Evolutionary conservation across 148 eudicot genomes (phyloP).

Genomic region (Vaccinium corymbosum): DNA sequence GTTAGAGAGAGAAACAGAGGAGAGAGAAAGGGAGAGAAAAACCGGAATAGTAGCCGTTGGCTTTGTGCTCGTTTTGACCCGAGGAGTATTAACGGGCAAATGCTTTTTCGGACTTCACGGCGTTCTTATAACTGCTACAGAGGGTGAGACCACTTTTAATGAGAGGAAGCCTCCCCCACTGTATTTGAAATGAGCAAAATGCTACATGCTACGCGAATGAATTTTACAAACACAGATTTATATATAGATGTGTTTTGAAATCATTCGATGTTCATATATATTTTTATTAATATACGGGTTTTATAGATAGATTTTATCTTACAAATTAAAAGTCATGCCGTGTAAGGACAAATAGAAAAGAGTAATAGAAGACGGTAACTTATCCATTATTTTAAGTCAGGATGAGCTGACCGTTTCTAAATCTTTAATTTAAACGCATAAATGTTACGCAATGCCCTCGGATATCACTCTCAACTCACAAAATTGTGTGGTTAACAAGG

Average conservation of each 20-base stretch:
- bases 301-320: neutral
- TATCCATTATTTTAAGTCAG: neutral
- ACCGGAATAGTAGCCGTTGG: constrained; percentile 49
- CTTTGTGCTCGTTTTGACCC: constrained; percentile 14
- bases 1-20: constrained; percentile 12
- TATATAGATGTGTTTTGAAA: too few relatives aligned
- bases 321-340: neutral
- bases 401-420: neutral
- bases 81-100: constrained; percentile 6
- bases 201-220: neutral
- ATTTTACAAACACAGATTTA: neutral
- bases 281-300: too few relatives aligned
- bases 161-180: constrained; percentile 3
- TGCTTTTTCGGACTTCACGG: neutral
- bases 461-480: neutral
- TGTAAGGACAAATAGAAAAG: neutral
- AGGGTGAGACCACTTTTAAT: neutral
- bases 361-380: neutral
- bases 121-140: neutral
- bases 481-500: neutral
- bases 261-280: too few relatives aligned
- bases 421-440: neutral
- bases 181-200: neutral
- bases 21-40: constrained; percentile 9
- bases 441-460: neutral